These are phyloP conservation scores for Ambrosiella beaveri DNA, from an alignment of 2,329 filamentous ascomycete species.

Conservation along the genomic window DNA sequence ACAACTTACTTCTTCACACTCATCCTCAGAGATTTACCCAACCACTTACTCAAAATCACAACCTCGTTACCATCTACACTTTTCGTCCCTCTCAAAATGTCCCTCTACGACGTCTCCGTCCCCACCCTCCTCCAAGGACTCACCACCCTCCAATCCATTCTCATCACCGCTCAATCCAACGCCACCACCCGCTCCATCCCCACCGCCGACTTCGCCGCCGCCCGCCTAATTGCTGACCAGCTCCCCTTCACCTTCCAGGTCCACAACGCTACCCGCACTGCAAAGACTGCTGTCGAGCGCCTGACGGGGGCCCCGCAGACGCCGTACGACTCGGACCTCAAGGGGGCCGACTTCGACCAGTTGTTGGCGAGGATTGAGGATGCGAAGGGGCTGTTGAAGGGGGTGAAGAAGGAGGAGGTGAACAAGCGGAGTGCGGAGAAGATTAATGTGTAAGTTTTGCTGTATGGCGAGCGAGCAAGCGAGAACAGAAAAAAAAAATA, in stretches of 20 bases:
- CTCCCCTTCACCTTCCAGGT: slow-evolving; percentile 22
- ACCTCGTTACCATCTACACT: background rate
- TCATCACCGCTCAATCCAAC: background rate
- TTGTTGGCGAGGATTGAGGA: slow-evolving; percentile 19
- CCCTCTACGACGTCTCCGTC: background rate
- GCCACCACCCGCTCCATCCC: background rate
- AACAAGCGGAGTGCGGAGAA: slow-evolving; percentile 16
- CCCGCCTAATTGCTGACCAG: slow-evolving; percentile 21
- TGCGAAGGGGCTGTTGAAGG: slow-evolving; percentile 18
- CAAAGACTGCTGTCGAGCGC: slow-evolving; percentile 18
- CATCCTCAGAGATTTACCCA: background rate
- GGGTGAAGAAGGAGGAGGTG: slow-evolving; percentile 16
- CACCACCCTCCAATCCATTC: background rate
- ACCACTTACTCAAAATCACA: background rate
- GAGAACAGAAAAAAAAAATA: slow-evolving; percentile 3
- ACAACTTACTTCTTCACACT: too few relatives aligned
- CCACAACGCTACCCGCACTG: slow-evolving; percentile 18
- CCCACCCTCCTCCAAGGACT: background rate
- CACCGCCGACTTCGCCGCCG: slow-evolving; percentile 13
- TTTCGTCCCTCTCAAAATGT: background rate
- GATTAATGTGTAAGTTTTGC: slow-evolving; percentile 17
- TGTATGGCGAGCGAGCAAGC: background rate
- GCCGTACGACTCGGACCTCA: slow-evolving; percentile 17
- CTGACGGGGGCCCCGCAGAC: slow-evolving; percentile 15
- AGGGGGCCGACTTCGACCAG: slow-evolving; percentile 18